These are phyloP conservation scores for Euphorbia lathyris DNA, from an alignment of 345 rosid genomes.

Conservation along the genomic window DNA sequence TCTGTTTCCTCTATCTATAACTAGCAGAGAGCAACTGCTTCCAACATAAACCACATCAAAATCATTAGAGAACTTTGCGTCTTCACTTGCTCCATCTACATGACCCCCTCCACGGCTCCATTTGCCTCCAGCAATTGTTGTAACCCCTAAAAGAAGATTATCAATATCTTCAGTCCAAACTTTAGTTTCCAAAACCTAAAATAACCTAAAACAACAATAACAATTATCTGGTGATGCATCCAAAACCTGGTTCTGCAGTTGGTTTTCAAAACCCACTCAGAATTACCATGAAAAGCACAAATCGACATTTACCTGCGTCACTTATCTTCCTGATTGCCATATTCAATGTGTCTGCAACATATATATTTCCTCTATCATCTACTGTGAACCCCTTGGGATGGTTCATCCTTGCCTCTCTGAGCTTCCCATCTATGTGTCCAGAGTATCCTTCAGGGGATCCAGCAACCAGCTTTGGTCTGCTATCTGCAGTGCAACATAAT, in stretches of 20 bases:
- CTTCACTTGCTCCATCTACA: conserved; percentile 97
- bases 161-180: conserved; percentile 16
- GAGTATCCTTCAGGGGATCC: conserved; percentile 84
- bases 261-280: not conserved
- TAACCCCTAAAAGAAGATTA: conserved; percentile 56
- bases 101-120: conserved; percentile 72
- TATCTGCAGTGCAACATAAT: conserved; percentile 39
- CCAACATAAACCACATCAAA: conserved; percentile 94
- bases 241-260: not conserved
- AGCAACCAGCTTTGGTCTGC: conserved; percentile 80
- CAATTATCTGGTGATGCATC: conserved; percentile 1
- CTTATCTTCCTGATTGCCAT: conserved; percentile 93
- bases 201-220: not conserved
- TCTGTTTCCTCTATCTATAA: conserved; percentile 87
- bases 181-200: not conserved
- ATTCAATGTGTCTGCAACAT: conserved; percentile 81
- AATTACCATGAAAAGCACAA: not conserved
- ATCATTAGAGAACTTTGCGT: conserved; percentile 92
- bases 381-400: conserved; percentile 88
- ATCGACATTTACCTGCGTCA: conserved; percentile 53
- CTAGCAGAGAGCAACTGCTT: conserved; percentile 95
- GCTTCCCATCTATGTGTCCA: conserved; percentile 90
- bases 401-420: conserved; percentile 79
- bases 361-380: conserved; percentile 89
- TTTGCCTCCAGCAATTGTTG: conserved; percentile 99